Evolutionary conservation across 2,329 filamentous ascomycete genomes (phyloP), one percentile per base, ranked within the genome.

Genomic region (Geosmithia flava): DNA sequence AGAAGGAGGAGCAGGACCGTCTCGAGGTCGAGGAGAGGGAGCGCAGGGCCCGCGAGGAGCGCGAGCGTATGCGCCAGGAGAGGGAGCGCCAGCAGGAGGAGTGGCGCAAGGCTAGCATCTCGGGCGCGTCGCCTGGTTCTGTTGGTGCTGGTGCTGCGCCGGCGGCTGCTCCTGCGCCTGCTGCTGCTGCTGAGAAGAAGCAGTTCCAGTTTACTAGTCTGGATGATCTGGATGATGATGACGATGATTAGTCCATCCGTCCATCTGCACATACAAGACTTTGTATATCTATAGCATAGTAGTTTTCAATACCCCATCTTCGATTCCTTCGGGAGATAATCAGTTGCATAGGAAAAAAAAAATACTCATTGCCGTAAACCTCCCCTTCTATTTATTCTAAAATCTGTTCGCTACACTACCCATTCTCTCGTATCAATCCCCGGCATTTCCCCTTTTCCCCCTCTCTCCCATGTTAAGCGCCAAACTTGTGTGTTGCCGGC

Each of bases 191-290:
- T 2, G 65, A 68, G 56, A 70, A 68, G 60, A 73, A 71, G 59
- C 75, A 78, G 64, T 78, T 78, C 53, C 73, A 76, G 56, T 78
- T 78, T 49, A 69, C 73, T 48, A 74, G 68, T 48, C 58, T 73
- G 54, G 69, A 76, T 52, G 66, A 76, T 47, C 72, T 75, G 43
- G 71, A 75, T 30, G 69, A 74, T 39, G 66, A 69, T 33, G 64
- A 66, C 27, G 64, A 67, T 7, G 63, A 67, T 47, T 60, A 56
- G 55, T 45, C 30, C 20, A 30, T 33, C 46, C 42, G 49, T 50
- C 41, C 49, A 45, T 15, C n/a, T n/a, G n/a, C n/a, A n/a, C n/a
- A n/a, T n/a, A n/a, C n/a, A n/a, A n/a, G n/a, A n/a, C n/a, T n/a
- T n/a, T n/a, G n/a, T n/a, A n/a, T n/a, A n/a, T n/a, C n/a, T n/a